phyloP scores from a whole-genome alignment of 1,284 basidiomycete species.

The Volvariella surrecta region DNA sequence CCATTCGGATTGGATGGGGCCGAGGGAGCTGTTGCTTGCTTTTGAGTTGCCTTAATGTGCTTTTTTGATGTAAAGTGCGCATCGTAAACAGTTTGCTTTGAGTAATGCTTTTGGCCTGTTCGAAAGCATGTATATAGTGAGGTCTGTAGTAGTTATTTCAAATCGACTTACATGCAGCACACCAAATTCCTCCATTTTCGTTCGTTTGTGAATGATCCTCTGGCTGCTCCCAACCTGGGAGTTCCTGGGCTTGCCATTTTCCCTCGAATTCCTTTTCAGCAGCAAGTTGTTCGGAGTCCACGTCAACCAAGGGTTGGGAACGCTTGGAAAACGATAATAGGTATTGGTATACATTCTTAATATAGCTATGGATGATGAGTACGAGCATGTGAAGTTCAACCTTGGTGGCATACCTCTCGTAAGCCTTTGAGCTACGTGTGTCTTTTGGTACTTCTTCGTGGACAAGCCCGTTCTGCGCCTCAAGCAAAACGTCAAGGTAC shows the following conservation, averaged over 20 bases:
- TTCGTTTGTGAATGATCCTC: conserved; percentile 26
- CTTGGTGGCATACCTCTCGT: conserved; percentile 58
- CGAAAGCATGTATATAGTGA: conserved; percentile 7
- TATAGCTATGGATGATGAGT: conserved; percentile 49
- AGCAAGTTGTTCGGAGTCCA: conserved; percentile 61
- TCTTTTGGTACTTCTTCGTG: conserved; percentile 71
- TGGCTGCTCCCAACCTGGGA: conserved; percentile 67
- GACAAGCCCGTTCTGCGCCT: conserved; percentile 44
- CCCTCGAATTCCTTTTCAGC: conserved; percentile 66
- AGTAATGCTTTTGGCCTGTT: conserved; percentile 82
- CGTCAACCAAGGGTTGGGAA: conserved; percentile 81
- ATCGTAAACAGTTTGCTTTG: conserved; percentile 97
- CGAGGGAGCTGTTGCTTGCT: conserved; percentile 45
- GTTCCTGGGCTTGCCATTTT: conserved; percentile 73
- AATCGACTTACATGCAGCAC: conserved; percentile 83
- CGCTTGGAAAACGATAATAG: conserved; percentile 82
- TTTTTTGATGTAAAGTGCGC: conserved; percentile 94
- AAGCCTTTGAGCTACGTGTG: conserved; percentile 68
- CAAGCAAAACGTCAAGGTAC: conserved; percentile 80
- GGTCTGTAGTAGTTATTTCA: conserved; percentile 8
- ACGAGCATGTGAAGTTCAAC: neutral
- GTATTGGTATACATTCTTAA: conserved; percentile 77
- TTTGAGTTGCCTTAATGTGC: conserved; percentile 83
- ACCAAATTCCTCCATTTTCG: conserved; percentile 78
- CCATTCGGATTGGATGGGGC: conserved; percentile 59